A percentile compares a stretch with the other conserved stretches of the same genome.
phyloP scores from a whole-genome alignment of 352 stramenopile genomes.

The Phytophthora quininea region DNA sequence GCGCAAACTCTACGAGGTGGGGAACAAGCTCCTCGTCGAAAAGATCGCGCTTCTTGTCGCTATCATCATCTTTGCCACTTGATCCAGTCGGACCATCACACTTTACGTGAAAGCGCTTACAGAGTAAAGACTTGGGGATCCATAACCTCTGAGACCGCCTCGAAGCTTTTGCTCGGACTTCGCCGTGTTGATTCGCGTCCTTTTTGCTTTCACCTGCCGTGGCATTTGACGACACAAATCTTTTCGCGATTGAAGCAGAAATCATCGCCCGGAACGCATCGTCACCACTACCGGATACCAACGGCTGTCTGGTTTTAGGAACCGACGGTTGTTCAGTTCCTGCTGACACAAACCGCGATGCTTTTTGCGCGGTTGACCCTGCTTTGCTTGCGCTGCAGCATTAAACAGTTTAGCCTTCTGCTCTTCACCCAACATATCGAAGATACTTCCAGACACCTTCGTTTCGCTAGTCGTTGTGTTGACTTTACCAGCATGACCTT shows the following conservation, averaged over 20 bases:
- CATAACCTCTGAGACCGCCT: slow-evolving; percentile 58
- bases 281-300: slow-evolving; percentile 35
- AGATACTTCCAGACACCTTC: slow-evolving; percentile 47
- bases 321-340: slow-evolving; percentile 7
- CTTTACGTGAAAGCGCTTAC: slow-evolving; percentile 85
- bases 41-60: slow-evolving; percentile 44
- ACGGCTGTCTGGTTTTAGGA: slow-evolving; percentile 39
- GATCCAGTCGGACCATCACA: slow-evolving; percentile 45
- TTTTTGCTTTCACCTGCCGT: slow-evolving; percentile 17
- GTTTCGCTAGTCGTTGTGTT: slow-evolving; percentile 1
- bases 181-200: neutral
- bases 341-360: neutral
- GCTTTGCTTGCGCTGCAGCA: slow-evolving; percentile 43
- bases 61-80: slow-evolving; percentile 25
- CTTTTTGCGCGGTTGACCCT: neutral
- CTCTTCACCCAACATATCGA: slow-evolving; percentile 56
- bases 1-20: slow-evolving; percentile 74
- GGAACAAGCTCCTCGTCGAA: slow-evolving; percentile 79
- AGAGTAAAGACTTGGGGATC: slow-evolving; percentile 73
- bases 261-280: slow-evolving; percentile 78
- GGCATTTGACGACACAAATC: slow-evolving; percentile 65
- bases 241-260: slow-evolving; percentile 80
- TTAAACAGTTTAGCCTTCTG: slow-evolving; percentile 56
- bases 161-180: slow-evolving; percentile 41
- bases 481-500: neutral